A percentile compares a stretch with the other conserved stretches of the same genome.
These are phyloP conservation scores for Gaertneriomyces sp. DNA, from an alignment of 192 early-diverging fungal species.

Conservation along the genomic window DNA sequence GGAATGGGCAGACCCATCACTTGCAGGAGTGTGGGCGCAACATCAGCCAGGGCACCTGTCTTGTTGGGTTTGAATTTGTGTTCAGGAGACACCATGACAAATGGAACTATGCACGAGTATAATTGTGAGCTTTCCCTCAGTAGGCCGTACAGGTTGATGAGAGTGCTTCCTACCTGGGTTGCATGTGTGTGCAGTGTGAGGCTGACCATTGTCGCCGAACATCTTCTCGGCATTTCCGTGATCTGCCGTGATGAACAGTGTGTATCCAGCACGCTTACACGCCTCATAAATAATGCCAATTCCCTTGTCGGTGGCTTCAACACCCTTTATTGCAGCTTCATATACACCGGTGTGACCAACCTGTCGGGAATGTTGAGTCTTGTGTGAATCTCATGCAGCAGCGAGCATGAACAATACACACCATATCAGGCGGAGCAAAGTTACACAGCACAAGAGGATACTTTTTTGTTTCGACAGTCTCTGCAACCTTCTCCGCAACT, in stretches of 20 bases:
- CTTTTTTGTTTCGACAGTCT: slow-evolving; percentile 69
- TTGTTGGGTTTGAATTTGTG: slow-evolving; percentile 29
- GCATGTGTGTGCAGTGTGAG: slow-evolving; percentile 97
- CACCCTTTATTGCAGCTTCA: slow-evolving; percentile 84
- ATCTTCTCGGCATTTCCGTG: slow-evolving; percentile 99
- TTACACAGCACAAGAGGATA: slow-evolving; percentile 98
- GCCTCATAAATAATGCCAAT: slow-evolving; percentile 93
- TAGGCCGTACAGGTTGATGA: background rate
- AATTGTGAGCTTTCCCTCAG: background rate
- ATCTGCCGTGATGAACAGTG: slow-evolving; percentile 93
- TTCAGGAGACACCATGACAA: slow-evolving; percentile 73
- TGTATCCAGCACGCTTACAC: slow-evolving; percentile 82
- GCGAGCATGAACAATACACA: slow-evolving; percentile 3
- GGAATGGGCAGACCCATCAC: slow-evolving; percentile 90
- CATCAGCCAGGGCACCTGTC: slow-evolving; percentile 82
- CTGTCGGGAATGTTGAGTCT: slow-evolving; percentile 18
- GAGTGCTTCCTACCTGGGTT: slow-evolving; percentile 32
- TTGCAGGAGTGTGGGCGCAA: slow-evolving; percentile 91
- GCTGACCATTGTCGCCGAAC: slow-evolving; percentile 75
- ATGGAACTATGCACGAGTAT: slow-evolving; percentile 69
- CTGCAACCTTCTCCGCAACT: slow-evolving; percentile 88
- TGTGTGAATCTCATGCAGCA: background rate
- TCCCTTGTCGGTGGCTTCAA: slow-evolving; percentile 91
- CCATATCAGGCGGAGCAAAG: slow-evolving; percentile 89
- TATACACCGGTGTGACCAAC: slow-evolving; percentile 96